Evolutionary conservation across 2,329 filamentous ascomycete genomes (phyloP).

Genomic region (Alternaria ethzedia): DNA sequence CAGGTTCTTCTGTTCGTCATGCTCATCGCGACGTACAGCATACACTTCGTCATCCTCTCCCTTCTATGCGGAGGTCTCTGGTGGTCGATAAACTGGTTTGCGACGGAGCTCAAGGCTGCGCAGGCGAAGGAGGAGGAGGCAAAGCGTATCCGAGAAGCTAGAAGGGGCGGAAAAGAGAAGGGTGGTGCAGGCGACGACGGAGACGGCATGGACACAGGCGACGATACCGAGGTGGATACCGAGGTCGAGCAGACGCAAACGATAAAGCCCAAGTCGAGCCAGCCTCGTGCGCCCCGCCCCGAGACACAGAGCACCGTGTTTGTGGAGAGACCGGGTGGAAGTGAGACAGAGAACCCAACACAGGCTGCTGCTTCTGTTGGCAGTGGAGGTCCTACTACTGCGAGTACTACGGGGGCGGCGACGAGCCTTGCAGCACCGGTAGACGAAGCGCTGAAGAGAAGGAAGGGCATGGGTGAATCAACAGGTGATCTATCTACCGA

Average conservation of each 20-base stretch:
- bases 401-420: slow-evolving; percentile 39
- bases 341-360: slow-evolving; percentile 26
- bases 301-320: slow-evolving; percentile 46
- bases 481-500: slow-evolving; percentile 75
- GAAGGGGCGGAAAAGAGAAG: slow-evolving; percentile 52
- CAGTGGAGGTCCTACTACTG: slow-evolving; percentile 19
- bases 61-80: slow-evolving; percentile 81
- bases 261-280: slow-evolving; percentile 21
- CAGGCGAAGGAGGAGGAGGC: slow-evolving; percentile 58
- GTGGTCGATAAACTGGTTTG: slow-evolving; percentile 98
- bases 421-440: slow-evolving; percentile 37
- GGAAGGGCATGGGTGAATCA: slow-evolving; percentile 55
- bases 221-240: slow-evolving; percentile 55
- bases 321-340: slow-evolving; percentile 33
- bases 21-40: slow-evolving; percentile 79
- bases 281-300: slow-evolving; percentile 23
- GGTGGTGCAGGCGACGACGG: slow-evolving; percentile 32
- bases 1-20: slow-evolving; percentile 79
- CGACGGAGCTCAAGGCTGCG: slow-evolving; percentile 64
- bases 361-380: slow-evolving; percentile 14
- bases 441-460: slow-evolving; percentile 53
- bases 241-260: slow-evolving; percentile 42
- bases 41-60: slow-evolving; percentile 87
- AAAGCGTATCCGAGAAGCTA: slow-evolving; percentile 51
- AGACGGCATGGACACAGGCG: slow-evolving; percentile 52